phyloP scores from a whole-genome alignment of 192 early-diverging fungal genomes.

The Podila epigama region DNA sequence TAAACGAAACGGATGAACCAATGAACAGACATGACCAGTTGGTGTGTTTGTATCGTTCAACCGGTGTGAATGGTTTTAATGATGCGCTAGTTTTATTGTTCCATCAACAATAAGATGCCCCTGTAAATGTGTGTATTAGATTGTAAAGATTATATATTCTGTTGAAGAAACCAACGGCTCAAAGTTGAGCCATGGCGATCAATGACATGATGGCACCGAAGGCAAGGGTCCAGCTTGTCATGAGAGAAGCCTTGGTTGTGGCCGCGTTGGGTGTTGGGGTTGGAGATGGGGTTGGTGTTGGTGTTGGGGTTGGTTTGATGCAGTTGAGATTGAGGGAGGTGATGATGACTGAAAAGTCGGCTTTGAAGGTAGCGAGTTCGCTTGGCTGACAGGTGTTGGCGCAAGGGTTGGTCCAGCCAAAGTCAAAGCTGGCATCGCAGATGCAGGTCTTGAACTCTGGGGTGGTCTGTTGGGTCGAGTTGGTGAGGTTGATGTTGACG shows the following conservation, averaged over 20 bases:
- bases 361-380: slow-evolving; percentile 20
- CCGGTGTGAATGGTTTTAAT: too few species aligned
- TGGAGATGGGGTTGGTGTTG: slow-evolving; percentile 6
- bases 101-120: too few species aligned
- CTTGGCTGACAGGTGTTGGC: slow-evolving; percentile 22
- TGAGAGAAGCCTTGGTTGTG: neutral
- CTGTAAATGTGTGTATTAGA: too few species aligned
- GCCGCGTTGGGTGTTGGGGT: slow-evolving; percentile 2
- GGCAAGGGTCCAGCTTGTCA: slow-evolving; percentile 12
- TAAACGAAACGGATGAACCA: too few species aligned
- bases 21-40: too few species aligned
- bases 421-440: slow-evolving; percentile 36
- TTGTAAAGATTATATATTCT: too few species aligned
- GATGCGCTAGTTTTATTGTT: too few species aligned
- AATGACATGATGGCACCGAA: neutral
- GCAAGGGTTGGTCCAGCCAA: slow-evolving; percentile 30
- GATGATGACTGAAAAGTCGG: slow-evolving; percentile 5
- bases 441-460: slow-evolving; percentile 21
- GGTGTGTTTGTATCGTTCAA: too few species aligned
- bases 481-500: slow-evolving; percentile 19
- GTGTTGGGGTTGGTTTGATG: slow-evolving; percentile 28
- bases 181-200: too few species aligned
- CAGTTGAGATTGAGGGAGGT: slow-evolving; percentile 28
- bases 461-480: slow-evolving; percentile 4
- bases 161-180: too few species aligned